Base-by-base conservation (phyloP, 2,329 filamentous ascomycete genomes). In the Fusarium napiforme region DNA sequence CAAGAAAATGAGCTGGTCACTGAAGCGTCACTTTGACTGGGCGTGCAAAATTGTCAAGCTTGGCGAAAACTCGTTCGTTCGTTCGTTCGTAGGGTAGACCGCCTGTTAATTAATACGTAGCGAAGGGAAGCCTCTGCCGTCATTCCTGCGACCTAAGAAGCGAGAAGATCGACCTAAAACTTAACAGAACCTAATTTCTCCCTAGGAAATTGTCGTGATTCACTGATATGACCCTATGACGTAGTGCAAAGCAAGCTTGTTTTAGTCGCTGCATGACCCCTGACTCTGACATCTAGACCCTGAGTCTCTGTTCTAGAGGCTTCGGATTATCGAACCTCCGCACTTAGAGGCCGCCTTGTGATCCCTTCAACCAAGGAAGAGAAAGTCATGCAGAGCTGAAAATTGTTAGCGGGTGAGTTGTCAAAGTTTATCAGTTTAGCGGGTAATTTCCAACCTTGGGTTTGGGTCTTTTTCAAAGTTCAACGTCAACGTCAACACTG, bases 191-290 rank as follows among this genome's bases (percentile, higher is more conserved):
- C 57, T 59, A 39, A 59, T 30, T 47, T 43, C 28, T 34, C 65
- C 45, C 56, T 50, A 59, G 70, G 39, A 64, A 55, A 63, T 74
- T 72, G 50, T 71, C 46, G 59, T 72, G 71, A 74, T 64, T 71
- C 70, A 68, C 63, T 39, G 19, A 55, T 40, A 56, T 60, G 55
- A 50, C 37, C 39, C 46, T 55, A 74, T 73, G 71, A 73, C 71
- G 71, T 73, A 73, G 46, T 12, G 30, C n/a, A 58, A 60, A 32
- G 23, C 64, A 61, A 67, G 67, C 71, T 73, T 74, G 71, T 61
- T 73, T 73, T 71, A 68, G 50, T 42, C 18, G 34, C 32, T 62
- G 36, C 8, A 39, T 67, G 67, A 64, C 61, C 67, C 71, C 46
- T 73, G 46, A 40, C 40, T 57, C 28, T 60, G 42, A 16, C 26